Conservation (phyloP, 495 filamentous ascomycete genomes). For the Daldinia grandis region DNA sequence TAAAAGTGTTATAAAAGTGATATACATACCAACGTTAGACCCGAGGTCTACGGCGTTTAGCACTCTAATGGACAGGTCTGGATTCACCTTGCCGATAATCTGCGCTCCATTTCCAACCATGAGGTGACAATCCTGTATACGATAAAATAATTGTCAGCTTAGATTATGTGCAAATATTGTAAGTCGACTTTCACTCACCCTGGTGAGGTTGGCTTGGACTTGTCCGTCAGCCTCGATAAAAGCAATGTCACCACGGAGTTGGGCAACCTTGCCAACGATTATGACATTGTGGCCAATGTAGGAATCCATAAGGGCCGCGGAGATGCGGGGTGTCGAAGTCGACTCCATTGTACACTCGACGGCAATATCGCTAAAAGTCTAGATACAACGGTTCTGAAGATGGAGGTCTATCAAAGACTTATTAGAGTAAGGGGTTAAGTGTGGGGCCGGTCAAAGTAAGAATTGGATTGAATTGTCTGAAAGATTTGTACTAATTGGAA, state of each 20-base stretch:
- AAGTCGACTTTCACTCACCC: slow-evolving; percentile 56
- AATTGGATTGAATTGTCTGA: too few relatives aligned
- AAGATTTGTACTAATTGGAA: too few relatives aligned
- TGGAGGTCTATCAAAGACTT: too few relatives aligned
- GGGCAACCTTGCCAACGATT: slow-evolving; percentile 83
- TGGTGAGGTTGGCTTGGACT: slow-evolving; percentile 75
- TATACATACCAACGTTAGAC: slow-evolving; percentile 65
- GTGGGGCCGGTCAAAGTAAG: too few relatives aligned
- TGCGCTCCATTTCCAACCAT: slow-evolving; percentile 82
- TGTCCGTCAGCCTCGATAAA: slow-evolving; percentile 78
- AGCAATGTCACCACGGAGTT: slow-evolving; percentile 82
- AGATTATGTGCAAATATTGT: neutral
- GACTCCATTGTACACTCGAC: slow-evolving; percentile 49
- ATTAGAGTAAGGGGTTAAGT: too few relatives aligned
- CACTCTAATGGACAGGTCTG: slow-evolving; percentile 78
- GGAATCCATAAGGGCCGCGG: slow-evolving; percentile 69
- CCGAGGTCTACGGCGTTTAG: slow-evolving; percentile 84
- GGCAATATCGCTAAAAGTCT: neutral
- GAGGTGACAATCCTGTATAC: slow-evolving; percentile 74
- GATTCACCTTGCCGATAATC: slow-evolving; percentile 89
- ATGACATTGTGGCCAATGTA: slow-evolving; percentile 80
- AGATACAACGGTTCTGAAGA: neutral
- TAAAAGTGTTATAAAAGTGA: too few relatives aligned
- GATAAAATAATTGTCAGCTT: slow-evolving; percentile 31
- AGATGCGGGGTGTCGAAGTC: slow-evolving; percentile 73